Base-by-base conservation (phyloP, 371 early-diverging fungal species). In the Actinomortierella ambigua region DNA sequence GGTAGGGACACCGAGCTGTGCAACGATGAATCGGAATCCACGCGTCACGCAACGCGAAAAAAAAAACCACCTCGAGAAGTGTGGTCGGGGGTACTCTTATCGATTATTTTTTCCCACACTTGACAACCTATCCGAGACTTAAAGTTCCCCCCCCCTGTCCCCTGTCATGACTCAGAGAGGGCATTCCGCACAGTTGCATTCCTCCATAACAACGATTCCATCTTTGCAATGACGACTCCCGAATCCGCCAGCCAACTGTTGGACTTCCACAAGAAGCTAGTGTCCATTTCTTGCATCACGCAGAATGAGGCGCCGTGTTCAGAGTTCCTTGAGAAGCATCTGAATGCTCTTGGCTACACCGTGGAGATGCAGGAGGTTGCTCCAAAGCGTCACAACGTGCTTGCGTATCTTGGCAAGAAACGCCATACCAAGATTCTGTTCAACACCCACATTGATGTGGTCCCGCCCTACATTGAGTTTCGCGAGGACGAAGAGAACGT, bases 401-500 rank as follows among this genome's bases (percentile, higher is more conserved):
- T 69, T 20, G 78, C 78, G 4, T 78, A 78, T 47, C 54, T 75
- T 6, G 78, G 67, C 14, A 47, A 63, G 49, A 59, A 65, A 2
- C 70, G 78, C 5, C 69, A 76, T 50, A 67, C 76, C 1, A 50
- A 61, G 2, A 57, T 79, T 4, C 49, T 81, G 29, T 67, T 81
- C 64, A 79, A 79, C 61, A 77, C 78, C 17, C 81, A 81, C 40
- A 68, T 80, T 13, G 81, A 81, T 41, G 78, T 78, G 6, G 81
- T 81, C 14, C 81, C 81, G 0, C 81, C 81, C 3, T 77, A 78
- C 42, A 67, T 80, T 55, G 68, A 67, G 43, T 78, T 63, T 50
- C 62, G 70, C 13, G 81, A 81, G 49, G 80, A 79, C 40, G 75
- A 76, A 11, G 76, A 77, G 56, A 76, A 76, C 40, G 68, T 81